Conservation (phyloP, 441 rosid genomes). For the Erysimum cheiri region DNA sequence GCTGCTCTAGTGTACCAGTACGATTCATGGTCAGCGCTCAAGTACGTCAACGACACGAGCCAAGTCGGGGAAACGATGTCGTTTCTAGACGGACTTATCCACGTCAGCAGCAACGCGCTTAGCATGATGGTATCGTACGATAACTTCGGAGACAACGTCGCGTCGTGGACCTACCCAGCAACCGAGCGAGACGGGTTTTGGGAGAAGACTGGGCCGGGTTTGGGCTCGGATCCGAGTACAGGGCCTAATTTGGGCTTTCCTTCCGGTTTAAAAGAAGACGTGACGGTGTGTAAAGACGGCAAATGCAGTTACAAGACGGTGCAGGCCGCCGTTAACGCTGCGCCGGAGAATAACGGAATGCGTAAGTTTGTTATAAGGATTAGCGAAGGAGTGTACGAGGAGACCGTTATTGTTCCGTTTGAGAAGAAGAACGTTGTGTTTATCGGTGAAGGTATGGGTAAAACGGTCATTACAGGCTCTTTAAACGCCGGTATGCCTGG, state of each 20-base stretch:
- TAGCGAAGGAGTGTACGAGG: conserved; percentile 73
- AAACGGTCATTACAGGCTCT: conserved; percentile 81
- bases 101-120: conserved; percentile 69
- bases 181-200: conserved; percentile 85
- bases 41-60: conserved; percentile 60
- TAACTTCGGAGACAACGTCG: conserved; percentile 56
- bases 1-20: conserved; percentile 77
- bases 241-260: conserved; percentile 54
- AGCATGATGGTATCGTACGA: conserved; percentile 74
- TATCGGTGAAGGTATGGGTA: conserved; percentile 84
- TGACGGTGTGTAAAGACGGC: conserved; percentile 68
- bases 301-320: conserved; percentile 55
- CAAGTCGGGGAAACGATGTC: conserved; percentile 55
- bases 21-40: conserved; percentile 68
- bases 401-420: conserved; percentile 76
- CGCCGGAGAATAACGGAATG: conserved; percentile 55
- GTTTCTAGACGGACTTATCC: conserved; percentile 52
- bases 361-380: conserved; percentile 69
- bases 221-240: conserved; percentile 27
- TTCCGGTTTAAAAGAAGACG: conserved; percentile 53
- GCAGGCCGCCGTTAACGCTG: conserved; percentile 83
- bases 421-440: conserved; percentile 84
- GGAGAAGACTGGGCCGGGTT: conserved; percentile 48
- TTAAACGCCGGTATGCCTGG: conserved; percentile 63
- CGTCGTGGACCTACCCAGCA: conserved; percentile 59